Evolutionary conservation across 2,329 filamentous ascomycete genomes (phyloP).

Genomic region (Teratosphaeria nubilosa): DNA sequence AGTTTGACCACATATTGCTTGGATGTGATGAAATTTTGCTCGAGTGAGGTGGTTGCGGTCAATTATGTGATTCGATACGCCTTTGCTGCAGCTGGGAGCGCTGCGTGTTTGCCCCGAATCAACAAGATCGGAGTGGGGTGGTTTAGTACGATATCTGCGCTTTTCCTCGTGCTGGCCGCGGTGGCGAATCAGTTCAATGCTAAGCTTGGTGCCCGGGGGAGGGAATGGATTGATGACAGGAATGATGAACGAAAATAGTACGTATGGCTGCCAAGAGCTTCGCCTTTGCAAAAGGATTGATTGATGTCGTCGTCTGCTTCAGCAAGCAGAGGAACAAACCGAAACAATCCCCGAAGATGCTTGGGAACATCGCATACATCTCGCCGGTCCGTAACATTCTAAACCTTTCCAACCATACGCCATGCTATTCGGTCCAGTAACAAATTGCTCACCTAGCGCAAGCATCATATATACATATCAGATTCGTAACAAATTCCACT

Average conservation of each 20-base stretch:
- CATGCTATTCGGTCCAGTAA: not conserved
- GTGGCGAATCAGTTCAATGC: slow-evolving; percentile 16
- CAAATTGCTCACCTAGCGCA: not conserved
- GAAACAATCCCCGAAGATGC: too few species aligned
- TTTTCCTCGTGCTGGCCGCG: slow-evolving; percentile 42
- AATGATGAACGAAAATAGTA: not conserved
- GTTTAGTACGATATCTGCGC: slow-evolving; percentile 62
- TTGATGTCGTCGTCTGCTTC: too few species aligned
- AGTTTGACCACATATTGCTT: slow-evolving; percentile 71
- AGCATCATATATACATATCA: not conserved
- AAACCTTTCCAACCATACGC: not conserved
- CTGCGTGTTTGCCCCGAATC: slow-evolving; percentile 64
- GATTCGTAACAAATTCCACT: not conserved
- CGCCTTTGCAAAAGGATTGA: too few species aligned
- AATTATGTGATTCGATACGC: slow-evolving; percentile 73
- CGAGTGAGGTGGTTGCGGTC: slow-evolving; percentile 61
- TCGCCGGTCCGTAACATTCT: not conserved
- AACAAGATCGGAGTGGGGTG: slow-evolving; percentile 67
- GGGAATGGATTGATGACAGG: slow-evolving; percentile 4
- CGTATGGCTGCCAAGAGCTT: not conserved
- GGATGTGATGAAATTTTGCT: slow-evolving; percentile 64
- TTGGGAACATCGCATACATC: not conserved
- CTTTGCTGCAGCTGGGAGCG: slow-evolving; percentile 61
- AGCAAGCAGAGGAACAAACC: too few species aligned
- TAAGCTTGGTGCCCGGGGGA: slow-evolving; percentile 7